These are phyloP conservation scores for Stropharia rugosoannulata DNA, from an alignment of 768 basidiomycete genomes.

Conservation along the genomic window DNA sequence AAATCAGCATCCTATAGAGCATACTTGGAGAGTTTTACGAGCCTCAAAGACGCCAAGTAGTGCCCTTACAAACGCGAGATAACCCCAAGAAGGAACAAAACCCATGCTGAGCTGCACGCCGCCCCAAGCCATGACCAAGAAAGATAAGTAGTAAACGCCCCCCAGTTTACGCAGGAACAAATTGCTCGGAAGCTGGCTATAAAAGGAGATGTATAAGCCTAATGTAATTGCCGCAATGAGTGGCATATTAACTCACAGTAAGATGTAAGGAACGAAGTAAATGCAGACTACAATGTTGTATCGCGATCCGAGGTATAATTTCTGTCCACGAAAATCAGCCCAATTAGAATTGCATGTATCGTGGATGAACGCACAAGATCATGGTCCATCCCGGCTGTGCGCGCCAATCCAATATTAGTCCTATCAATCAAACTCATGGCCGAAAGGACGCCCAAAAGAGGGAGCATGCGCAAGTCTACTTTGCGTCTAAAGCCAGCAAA, in stretches of 20 bases:
- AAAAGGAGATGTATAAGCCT: not conserved
- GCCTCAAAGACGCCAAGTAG: conserved; percentile 46
- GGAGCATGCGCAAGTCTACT: conserved; percentile 34
- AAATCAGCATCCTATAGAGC: not conserved
- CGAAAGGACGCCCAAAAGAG: conserved; percentile 33
- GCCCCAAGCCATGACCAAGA: conserved; percentile 45
- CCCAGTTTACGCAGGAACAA: conserved; percentile 41
- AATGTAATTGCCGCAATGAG: conserved; percentile 2
- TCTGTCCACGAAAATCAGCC: conserved; percentile 12
- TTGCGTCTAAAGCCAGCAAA: conserved; percentile 18
- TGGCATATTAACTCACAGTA: conserved; percentile 23
- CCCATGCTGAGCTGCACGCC: conserved; percentile 44
- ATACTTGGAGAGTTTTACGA: not conserved
- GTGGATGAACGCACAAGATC: conserved; percentile 24
- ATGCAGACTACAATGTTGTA: conserved; percentile 33
- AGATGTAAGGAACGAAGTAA: conserved; percentile 35
- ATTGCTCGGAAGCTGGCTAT: conserved; percentile 45
- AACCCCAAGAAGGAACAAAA: conserved; percentile 41
- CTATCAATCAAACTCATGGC: conserved; percentile 36
- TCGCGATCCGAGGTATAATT: conserved; percentile 28
- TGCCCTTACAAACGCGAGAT: conserved; percentile 37
- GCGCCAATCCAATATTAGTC: conserved; percentile 34
- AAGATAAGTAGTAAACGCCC: conserved; percentile 38
- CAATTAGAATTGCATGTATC: not conserved
- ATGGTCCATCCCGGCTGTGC: conserved; percentile 34